Base-by-base conservation (phyloP, 495 filamentous ascomycete species). In the Neurospora sp. region DNA sequence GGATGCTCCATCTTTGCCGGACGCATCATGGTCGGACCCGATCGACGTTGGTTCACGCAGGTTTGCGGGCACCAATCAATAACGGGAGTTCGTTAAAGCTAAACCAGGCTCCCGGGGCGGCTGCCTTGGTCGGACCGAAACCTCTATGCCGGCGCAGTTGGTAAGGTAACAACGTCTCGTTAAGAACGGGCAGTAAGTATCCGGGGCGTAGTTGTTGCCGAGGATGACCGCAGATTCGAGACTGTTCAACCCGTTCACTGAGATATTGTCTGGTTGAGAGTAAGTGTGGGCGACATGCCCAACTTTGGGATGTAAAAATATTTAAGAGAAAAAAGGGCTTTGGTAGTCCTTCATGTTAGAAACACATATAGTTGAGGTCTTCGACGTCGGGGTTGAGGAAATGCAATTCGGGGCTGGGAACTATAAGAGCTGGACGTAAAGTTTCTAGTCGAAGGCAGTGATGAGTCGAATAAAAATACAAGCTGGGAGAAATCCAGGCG, bases 31-130 rank as follows among this genome's bases (percentile, higher is more conserved):
- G 54, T 66, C 54, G 54, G 54, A 66, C 54, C 54, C 14, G 54
- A 66, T 66, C 54, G 54, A 66, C 54, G 54, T 66, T 66, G 54
- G 27, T 37, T 41, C 72, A 72, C 35, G 38, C 31, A 23, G 42
- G 23, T 70, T 71, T 75, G 74, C 74, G 74, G 74, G 69, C 74
- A 75, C 74, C 74, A 75, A 75, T 75, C 74, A 71, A 42, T 70
- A 40, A 23, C 20, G 10, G n/a, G 20, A 35, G 39, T 40, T n/a
- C 41, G 46, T 66, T 18, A 35, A 35, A 35, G 54, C 54, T 66
- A 66, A 66, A 66, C 54, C 54, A 35, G 27, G 6, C 3, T 9
- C 54, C 54, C 54, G 54, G 54, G 27, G 54, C 54, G 27, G 27
- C 27, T 66, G 54, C 27, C 54, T 66, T 66, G 54, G 27, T 66